phyloP scores from a whole-genome alignment of 148 eudicot genomes.

The Agrostemma githago region DNA sequence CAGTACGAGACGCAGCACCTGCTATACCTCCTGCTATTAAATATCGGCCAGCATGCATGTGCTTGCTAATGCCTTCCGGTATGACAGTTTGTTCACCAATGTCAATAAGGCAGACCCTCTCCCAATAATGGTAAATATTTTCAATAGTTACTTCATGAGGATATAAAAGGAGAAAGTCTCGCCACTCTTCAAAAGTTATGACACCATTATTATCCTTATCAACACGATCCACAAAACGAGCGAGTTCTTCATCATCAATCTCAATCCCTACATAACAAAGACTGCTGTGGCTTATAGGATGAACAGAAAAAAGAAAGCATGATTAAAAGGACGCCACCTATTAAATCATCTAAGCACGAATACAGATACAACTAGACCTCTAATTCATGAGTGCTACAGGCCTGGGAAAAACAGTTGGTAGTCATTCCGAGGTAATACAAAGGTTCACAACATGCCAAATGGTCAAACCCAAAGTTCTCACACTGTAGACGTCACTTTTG shows the following conservation, averaged over 20 bases:
- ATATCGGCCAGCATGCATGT: slow-evolving; percentile 74
- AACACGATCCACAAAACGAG: slow-evolving; percentile 87
- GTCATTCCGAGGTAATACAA: not conserved
- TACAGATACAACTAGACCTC: not conserved
- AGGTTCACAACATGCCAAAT: not conserved
- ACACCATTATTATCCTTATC: slow-evolving; percentile 95
- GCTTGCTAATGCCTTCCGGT: slow-evolving; percentile 87
- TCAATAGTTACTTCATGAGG: slow-evolving; percentile 94
- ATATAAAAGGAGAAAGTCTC: slow-evolving; percentile 88
- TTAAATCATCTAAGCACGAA: slow-evolving; percentile 7
- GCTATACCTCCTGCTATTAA: slow-evolving; percentile 93
- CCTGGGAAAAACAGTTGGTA: not conserved
- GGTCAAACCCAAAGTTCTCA: not conserved
- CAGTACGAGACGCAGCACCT: slow-evolving; percentile 96
- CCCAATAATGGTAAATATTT: slow-evolving; percentile 89
- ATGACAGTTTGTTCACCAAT: slow-evolving; percentile 94
- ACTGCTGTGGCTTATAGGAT: slow-evolving; percentile 83
- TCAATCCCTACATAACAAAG: slow-evolving; percentile 80
- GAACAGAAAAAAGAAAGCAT: slow-evolving; percentile 32
- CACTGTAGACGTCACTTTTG: not conserved
- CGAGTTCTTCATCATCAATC: slow-evolving; percentile 84
- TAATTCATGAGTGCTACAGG: not conserved
- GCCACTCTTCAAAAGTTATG: slow-evolving; percentile 95
- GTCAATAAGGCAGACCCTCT: slow-evolving; percentile 87
- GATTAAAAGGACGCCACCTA: slow-evolving; percentile 7